Evolutionary conservation across 169 alveolate genomes (phyloP).

Genomic region (Plasmodium vivax): DNA sequence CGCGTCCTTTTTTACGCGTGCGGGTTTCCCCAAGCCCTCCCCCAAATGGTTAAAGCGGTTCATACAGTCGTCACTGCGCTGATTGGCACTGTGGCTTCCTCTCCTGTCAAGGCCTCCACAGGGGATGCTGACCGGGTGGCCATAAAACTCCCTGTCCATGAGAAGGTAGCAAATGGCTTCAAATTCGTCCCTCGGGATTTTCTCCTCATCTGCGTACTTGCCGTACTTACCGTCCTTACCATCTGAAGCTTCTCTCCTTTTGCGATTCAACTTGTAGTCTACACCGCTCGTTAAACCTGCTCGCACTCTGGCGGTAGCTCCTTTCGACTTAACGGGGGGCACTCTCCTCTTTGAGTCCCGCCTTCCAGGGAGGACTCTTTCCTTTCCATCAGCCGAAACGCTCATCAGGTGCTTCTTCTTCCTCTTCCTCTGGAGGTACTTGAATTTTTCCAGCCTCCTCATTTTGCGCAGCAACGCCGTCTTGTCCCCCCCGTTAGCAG

Average conservation of each 20-base stretch:
- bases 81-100: background rate
- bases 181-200: background rate
- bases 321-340: background rate
- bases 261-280: background rate
- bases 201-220: background rate
- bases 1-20: background rate
- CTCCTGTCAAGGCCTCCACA: background rate
- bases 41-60: background rate
- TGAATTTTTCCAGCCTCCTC: background rate
- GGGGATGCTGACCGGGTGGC: constrained; percentile 3
- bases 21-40: background rate
- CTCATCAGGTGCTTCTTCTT: background rate
- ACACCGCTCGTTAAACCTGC: background rate
- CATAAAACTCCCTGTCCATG: constrained; percentile 31
- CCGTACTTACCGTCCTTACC: too few species aligned
- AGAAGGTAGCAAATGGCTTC: background rate
- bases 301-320: background rate
- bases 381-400: background rate
- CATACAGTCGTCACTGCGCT: background rate
- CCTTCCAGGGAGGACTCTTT: background rate
- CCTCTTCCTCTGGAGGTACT: background rate
- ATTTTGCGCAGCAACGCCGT: background rate
- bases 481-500: background rate
- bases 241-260: background rate
- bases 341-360: background rate